A percentile compares a stretch with the other conserved stretches of the same genome.
Evolutionary conservation across 768 basidiomycete genomes (phyloP).

Genomic region (Collybia nuda): DNA sequence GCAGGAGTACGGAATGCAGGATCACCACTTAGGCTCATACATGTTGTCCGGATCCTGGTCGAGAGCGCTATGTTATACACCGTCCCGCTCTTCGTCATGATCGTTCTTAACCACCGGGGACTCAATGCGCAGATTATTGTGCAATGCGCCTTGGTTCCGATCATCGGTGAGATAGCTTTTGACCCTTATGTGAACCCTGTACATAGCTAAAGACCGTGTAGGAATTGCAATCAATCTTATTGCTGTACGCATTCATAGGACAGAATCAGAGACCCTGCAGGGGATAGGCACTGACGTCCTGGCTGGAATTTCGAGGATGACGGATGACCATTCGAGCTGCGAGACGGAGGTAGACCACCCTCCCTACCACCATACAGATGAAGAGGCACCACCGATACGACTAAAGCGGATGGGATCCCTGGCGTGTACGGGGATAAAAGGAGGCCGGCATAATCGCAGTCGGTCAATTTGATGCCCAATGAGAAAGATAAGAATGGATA

Average conservation of each 20-base stretch:
- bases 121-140: conserved; percentile 24
- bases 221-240: conserved; percentile 30
- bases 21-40: conserved; percentile 10
- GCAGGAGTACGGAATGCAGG: conserved; percentile 11
- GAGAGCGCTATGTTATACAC: conserved; percentile 32
- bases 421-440: no score
- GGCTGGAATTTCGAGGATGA: neutral
- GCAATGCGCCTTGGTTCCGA: conserved; percentile 24
- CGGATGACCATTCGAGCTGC: neutral
- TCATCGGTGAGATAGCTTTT: conserved; percentile 21
- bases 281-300: neutral
- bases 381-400: no score
- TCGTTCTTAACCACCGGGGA: conserved; percentile 22
- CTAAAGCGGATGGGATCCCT: no score
- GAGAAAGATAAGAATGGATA: no score
- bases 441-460: no score
- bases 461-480: no score
- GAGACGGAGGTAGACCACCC: no score
- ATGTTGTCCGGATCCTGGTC: conserved; percentile 25
- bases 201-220: conserved; percentile 1
- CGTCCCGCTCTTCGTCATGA: conserved; percentile 22
- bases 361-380: no score
- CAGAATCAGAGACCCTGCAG: conserved; percentile 9
- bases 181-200: neutral
- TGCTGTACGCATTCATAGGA: conserved; percentile 24